Percentiles rank a stretch among this genome's conserved stretches.
These are phyloP conservation scores for Carex sylvatica DNA, from an alignment of 202 grass and related monocot genomes.

Conservation along the genomic window DNA sequence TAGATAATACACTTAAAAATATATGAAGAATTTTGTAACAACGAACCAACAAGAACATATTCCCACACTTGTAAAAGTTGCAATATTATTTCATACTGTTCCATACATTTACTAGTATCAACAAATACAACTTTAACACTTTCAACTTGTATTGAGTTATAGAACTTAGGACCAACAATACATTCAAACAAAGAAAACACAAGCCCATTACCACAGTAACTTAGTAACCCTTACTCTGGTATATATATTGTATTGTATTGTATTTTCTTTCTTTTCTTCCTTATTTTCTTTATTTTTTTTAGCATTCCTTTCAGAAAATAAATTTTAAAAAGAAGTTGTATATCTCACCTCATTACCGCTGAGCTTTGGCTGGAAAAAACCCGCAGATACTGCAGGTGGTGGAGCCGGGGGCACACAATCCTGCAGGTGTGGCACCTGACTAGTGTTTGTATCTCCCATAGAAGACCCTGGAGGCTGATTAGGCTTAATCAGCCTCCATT, in stretches of 20 bases:
- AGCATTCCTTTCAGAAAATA: background rate
- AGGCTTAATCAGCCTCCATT: constrained; percentile 76
- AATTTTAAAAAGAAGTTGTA: constrained; percentile 18
- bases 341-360: constrained; percentile 42
- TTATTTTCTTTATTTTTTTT: background rate
- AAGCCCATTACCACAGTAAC: background rate
- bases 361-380: constrained; percentile 28
- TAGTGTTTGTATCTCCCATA: constrained; percentile 37
- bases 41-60: constrained; percentile 1
- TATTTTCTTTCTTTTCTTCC: background rate
- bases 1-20: background rate
- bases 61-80: background rate
- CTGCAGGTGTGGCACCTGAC: constrained; percentile 1
- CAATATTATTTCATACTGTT: background rate
- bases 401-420: constrained; percentile 27
- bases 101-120: background rate
- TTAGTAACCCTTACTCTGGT: background rate
- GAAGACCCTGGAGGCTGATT: constrained; percentile 39
- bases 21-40: constrained; percentile 19
- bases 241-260: background rate
- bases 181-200: constrained; percentile 3
- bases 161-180: background rate
- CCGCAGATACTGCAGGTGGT: constrained; percentile 10
- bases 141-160: background rate
- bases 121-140: background rate